Conservation (phyloP, 202 grass and related monocot genomes). For the Carex sylvatica region DNA sequence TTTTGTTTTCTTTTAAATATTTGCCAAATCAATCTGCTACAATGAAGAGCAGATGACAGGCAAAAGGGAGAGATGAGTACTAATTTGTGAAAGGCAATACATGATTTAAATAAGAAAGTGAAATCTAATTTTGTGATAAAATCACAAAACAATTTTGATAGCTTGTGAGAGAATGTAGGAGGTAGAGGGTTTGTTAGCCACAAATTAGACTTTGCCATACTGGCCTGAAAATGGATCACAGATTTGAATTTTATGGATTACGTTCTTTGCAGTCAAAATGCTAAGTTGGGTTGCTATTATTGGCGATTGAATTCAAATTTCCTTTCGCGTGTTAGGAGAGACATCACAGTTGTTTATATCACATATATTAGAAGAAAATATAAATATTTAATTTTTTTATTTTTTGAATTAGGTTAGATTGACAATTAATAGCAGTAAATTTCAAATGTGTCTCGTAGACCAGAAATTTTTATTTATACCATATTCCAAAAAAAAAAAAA, state of each 20-base stretch:
- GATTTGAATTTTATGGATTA: slow-evolving; percentile 13
- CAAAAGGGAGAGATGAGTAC: slow-evolving; percentile 1
- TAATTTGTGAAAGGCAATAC: not conserved
- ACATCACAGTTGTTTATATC: not conserved
- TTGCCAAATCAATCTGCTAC: slow-evolving; percentile 23
- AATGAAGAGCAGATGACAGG: slow-evolving; percentile 16
- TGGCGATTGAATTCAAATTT: not conserved
- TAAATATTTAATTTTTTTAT: not conserved
- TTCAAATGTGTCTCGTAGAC: not conserved
- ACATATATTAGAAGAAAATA: not conserved
- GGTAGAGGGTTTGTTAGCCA: not conserved
- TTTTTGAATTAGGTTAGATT: not conserved
- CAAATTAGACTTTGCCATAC: not conserved
- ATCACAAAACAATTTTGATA: not conserved
- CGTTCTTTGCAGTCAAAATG: not conserved
- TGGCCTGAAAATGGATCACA: not conserved
- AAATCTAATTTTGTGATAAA: slow-evolving; percentile 16
- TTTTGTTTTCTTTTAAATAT: not conserved
- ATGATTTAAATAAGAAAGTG: slow-evolving; percentile 25
- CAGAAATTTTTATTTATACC: no score
- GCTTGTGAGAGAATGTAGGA: slow-evolving; percentile 5
- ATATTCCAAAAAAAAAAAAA: no score
- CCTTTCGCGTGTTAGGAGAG: not conserved
- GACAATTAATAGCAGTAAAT: not conserved
- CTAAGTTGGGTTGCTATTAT: slow-evolving; percentile 23